A percentile compares a stretch with the other conserved stretches of the same genome.
These are phyloP conservation scores for Dactylellina parvicollis DNA, from an alignment of 2,329 filamentous ascomycete species.

Conservation along the genomic window DNA sequence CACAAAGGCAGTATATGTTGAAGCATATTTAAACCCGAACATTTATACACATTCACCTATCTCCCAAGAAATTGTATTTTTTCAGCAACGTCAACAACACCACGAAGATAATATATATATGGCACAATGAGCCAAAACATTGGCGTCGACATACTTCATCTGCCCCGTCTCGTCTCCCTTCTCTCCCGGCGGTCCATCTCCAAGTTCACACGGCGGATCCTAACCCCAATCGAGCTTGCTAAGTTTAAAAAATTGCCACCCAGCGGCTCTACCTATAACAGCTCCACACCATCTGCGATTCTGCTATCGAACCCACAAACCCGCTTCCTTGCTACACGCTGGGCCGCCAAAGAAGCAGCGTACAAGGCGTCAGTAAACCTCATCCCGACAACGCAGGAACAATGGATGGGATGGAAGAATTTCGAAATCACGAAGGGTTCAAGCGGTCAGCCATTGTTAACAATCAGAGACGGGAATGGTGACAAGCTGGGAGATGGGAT, in stretches of 20 bases:
- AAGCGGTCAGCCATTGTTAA: conserved; percentile 28
- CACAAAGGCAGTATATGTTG: no score
- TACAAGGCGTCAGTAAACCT: conserved; percentile 55
- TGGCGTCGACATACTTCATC: conserved; percentile 58
- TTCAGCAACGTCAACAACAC: no score
- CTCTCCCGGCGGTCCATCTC: conserved; percentile 51
- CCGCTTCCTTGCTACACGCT: conserved; percentile 56
- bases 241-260: conserved; percentile 36
- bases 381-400: conserved; percentile 47
- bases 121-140: conserved; percentile 50
- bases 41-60: no score
- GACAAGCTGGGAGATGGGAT: conserved; percentile 43
- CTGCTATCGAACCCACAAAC: conserved; percentile 21
- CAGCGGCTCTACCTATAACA: background rate
- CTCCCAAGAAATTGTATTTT: no score
- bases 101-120: background rate
- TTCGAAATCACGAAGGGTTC: conserved; percentile 46
- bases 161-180: conserved; percentile 56
- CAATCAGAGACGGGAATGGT: conserved; percentile 11
- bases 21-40: no score
- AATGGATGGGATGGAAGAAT: conserved; percentile 55
- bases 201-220: conserved; percentile 56
- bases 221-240: conserved; percentile 54
- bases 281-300: background rate
- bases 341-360: conserved; percentile 58